Evolutionary conservation across 2,329 filamentous ascomycete genomes (phyloP), one percentile per base, ranked within the genome.

Genomic region (Alternaria burnsii): DNA sequence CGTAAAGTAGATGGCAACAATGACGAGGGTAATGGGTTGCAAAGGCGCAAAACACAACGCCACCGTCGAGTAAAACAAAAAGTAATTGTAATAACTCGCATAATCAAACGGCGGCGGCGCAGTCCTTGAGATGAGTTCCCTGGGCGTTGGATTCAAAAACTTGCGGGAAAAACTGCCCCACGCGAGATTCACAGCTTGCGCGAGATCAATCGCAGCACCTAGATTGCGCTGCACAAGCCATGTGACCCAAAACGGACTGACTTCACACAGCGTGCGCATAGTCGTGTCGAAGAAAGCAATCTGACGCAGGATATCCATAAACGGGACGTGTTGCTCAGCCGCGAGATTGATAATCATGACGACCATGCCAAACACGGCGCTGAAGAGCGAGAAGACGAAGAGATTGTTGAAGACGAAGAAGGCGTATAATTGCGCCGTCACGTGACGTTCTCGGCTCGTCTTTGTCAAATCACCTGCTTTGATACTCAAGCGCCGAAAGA

Each of bases 371-470:
- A 92, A 97, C 16, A 93, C 80, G 1, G 92, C 89, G 44, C 91
- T 92, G 78, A 98, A 98, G 14, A 97, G 83, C 11, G 94, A 97
- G 79, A 98, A 98, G 59, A 98, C 89, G 67, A 99, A 83, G 56
- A 99, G 80, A 75, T 98, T 98, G 86, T 99, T 99, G 84, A 99
- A 93, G 53, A 97, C 87, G 79, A 99, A 99, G 82, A 99, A 99
- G 18, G 91, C 87, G 80, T 96, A 99, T 3, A 99, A 85, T 78
- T 97, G 96, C 64, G 88, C 89, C 60, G 95, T 86, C 53, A 99
- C 95, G 77, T 98, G 94, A 30, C 93, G 87, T 77, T 99, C 95
- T 55, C 95, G 88, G 26, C 92, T 92, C 0, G 92, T 97, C 81
- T 98, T 99, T 48, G 93, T 97, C 66, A 91, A 86, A 75, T 98